These are phyloP conservation scores for Claviceps arundinis DNA, from an alignment of 2,329 filamentous ascomycete species.

Conservation along the genomic window DNA sequence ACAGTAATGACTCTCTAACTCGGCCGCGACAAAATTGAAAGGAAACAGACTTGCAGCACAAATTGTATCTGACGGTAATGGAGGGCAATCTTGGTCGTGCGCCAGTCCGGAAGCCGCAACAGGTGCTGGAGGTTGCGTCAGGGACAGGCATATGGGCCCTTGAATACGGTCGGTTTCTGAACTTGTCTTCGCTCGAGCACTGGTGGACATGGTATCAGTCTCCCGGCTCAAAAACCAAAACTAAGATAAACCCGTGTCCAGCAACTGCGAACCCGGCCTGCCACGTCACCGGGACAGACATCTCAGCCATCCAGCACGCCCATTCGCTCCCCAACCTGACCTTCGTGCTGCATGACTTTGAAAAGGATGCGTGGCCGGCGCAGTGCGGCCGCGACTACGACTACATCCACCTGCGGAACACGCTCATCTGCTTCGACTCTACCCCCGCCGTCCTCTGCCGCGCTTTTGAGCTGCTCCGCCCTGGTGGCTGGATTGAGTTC, in stretches of 20 bases:
- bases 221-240: no score
- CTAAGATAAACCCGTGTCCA: constrained; percentile 1
- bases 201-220: no score
- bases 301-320: constrained; percentile 31
- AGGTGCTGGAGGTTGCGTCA: constrained; percentile 36
- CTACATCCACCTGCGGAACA: constrained; percentile 38
- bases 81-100: constrained; percentile 30
- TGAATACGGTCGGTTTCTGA: constrained; percentile 24
- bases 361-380: constrained; percentile 34
- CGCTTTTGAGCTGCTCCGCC: constrained; percentile 28
- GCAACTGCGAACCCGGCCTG: constrained; percentile 26
- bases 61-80: constrained; percentile 20
- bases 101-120: constrained; percentile 26
- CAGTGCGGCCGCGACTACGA: constrained; percentile 31
- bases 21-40: background rate
- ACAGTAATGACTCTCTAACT: no score
- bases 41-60: constrained; percentile 24
- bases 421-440: constrained; percentile 37
- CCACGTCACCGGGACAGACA: constrained; percentile 30
- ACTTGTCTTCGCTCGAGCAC: no score
- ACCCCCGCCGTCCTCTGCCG: constrained; percentile 33
- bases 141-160: constrained; percentile 39
- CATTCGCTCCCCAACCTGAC: constrained; percentile 29
- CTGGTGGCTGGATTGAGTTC: constrained; percentile 29
- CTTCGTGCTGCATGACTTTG: constrained; percentile 42